Evolutionary conservation across 768 basidiomycete genomes (phyloP).

Genomic region (Trametes coccinea): DNA sequence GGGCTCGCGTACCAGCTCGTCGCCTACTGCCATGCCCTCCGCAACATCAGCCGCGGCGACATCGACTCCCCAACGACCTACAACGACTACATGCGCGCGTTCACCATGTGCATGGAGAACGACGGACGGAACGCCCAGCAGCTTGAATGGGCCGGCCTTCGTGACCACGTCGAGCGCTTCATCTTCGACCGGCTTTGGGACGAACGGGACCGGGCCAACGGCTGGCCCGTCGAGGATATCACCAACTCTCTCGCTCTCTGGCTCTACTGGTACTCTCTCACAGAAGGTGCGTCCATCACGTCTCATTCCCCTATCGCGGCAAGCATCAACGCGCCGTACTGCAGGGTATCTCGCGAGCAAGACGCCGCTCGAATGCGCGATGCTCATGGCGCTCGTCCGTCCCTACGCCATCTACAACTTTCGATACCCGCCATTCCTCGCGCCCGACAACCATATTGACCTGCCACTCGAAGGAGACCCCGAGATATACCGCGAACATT

Average conservation of each 20-base stretch:
- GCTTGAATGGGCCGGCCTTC: slow-evolving; percentile 47
- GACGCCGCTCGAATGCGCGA: slow-evolving; percentile 26
- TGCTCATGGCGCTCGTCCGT: slow-evolving; percentile 37
- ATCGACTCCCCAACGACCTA: slow-evolving; percentile 28
- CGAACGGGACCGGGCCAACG: slow-evolving; percentile 31
- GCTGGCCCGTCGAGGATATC: slow-evolving; percentile 58
- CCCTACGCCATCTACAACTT: slow-evolving; percentile 44
- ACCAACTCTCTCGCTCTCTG: slow-evolving; percentile 57
- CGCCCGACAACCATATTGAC: slow-evolving; percentile 60
- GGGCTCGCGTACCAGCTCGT: slow-evolving; percentile 41
- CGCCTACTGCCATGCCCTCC: slow-evolving; percentile 22
- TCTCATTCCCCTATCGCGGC: neutral
- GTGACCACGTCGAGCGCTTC: slow-evolving; percentile 45
- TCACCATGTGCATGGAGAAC: slow-evolving; percentile 61
- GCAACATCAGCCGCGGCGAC: slow-evolving; percentile 35
- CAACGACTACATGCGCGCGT: slow-evolving; percentile 49
- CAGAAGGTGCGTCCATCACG: slow-evolving; percentile 41
- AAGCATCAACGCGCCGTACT: neutral
- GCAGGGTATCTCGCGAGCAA: slow-evolving; percentile 21
- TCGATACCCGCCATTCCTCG: slow-evolving; percentile 57
- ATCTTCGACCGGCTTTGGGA: slow-evolving; percentile 49
- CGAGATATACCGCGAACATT: slow-evolving; percentile 19
- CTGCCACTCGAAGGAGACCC: slow-evolving; percentile 44
- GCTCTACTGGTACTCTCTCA: slow-evolving; percentile 62
- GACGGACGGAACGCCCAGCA: slow-evolving; percentile 65